These are phyloP conservation scores for Naganishia randhawae DNA, from an alignment of 768 basidiomycete species.

Conservation along the genomic window DNA sequence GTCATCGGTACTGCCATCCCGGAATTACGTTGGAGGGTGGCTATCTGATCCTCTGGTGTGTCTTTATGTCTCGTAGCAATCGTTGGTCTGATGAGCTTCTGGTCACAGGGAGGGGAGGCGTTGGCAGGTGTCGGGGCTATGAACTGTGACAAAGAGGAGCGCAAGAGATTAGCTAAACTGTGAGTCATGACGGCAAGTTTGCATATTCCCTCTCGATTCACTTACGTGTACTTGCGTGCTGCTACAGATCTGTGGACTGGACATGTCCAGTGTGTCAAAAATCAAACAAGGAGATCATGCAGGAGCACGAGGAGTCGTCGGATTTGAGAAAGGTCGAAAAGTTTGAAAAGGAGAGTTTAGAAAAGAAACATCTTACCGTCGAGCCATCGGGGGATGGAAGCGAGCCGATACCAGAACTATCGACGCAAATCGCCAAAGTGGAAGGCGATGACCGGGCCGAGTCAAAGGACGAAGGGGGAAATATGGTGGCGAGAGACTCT, in stretches of 20 bases:
- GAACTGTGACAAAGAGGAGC: constrained; percentile 45
- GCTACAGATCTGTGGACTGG: constrained; percentile 41
- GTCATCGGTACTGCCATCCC: not conserved
- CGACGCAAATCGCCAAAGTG: no score
- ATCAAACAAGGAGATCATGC: constrained; percentile 32
- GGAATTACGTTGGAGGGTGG: constrained; percentile 19
- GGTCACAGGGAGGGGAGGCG: constrained; percentile 45
- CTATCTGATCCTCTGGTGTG: not conserved
- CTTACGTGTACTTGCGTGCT: not conserved
- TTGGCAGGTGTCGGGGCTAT: constrained; percentile 46
- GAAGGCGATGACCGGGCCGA: no score
- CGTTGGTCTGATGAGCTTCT: constrained; percentile 51
- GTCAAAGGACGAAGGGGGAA: not conserved
- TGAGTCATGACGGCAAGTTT: constrained; percentile 26
- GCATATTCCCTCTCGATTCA: not conserved
- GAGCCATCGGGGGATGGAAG: not conserved
- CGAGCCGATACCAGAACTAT: not conserved
- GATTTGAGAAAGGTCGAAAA: constrained; percentile 8
- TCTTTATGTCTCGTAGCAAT: constrained; percentile 32
- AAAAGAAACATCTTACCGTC: not conserved
- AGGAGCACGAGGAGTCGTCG: constrained; percentile 23
- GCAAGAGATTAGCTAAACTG: constrained; percentile 45
- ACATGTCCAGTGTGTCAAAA: constrained; percentile 39
- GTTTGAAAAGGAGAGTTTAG: constrained; percentile 10
- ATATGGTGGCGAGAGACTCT: not conserved